Conservation (phyloP, 805 yeast species). For the Wickerhamiella sorbophila region DNA sequence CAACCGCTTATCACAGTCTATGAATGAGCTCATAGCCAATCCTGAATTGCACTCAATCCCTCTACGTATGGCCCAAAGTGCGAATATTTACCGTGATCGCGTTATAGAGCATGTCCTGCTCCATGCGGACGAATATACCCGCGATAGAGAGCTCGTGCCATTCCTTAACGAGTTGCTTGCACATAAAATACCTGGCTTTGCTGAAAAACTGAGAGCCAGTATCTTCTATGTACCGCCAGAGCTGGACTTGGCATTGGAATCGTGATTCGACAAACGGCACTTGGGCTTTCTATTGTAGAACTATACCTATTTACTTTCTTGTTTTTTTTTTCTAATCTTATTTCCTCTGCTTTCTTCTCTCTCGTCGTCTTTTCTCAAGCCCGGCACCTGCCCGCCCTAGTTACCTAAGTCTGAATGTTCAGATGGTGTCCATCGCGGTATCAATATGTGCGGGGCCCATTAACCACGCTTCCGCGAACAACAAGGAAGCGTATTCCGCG, state of each 20-base stretch:
- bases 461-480: not conserved
- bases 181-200: slow-evolving; percentile 16
- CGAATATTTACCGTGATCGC: slow-evolving; percentile 10
- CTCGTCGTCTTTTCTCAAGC: too few relatives aligned
- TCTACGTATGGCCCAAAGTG: slow-evolving; percentile 8
- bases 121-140: slow-evolving; percentile 9
- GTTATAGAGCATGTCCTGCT: slow-evolving; percentile 10
- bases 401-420: slow-evolving; percentile 3
- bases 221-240: not conserved
- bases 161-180: slow-evolving; percentile 7
- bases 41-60: slow-evolving; percentile 6
- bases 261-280: too few relatives aligned
- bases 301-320: too few relatives aligned
- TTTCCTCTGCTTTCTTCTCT: too few relatives aligned
- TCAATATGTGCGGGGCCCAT: not conserved
- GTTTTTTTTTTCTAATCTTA: too few relatives aligned
- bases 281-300: too few relatives aligned
- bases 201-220: slow-evolving; percentile 8
- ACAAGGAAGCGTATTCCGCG: slow-evolving; percentile 6
- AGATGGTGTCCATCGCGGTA: slow-evolving; percentile 2
- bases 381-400: too few relatives aligned
- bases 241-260: not conserved
- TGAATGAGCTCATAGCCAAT: slow-evolving; percentile 5
- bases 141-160: slow-evolving; percentile 9
- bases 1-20: not conserved